Evolutionary conservation across 257 asterid species (phyloP).

Genomic region (Ajuga chamaepitys): DNA sequence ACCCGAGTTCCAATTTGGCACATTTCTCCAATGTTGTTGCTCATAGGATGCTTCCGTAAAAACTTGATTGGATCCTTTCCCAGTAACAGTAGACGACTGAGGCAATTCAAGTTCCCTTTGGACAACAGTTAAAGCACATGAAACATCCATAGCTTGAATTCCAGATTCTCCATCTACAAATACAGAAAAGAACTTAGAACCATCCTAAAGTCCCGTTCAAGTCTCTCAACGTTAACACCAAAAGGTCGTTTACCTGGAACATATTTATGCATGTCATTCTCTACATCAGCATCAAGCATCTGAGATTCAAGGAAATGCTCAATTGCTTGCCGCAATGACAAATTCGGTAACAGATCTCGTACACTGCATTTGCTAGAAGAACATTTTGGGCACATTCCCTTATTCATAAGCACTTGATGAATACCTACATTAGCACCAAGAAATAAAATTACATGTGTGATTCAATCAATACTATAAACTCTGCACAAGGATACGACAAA

Average conservation of each 20-base stretch:
- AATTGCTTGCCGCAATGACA: conserved; percentile 69
- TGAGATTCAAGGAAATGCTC: conserved; percentile 64
- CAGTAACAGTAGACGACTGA: conserved; percentile 69
- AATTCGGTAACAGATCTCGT: conserved; percentile 69
- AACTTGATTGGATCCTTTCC: conserved; percentile 68
- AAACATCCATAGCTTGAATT: conserved; percentile 53
- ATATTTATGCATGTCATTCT: conserved; percentile 44
- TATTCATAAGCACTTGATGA: conserved; percentile 46
- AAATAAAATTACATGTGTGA: not conserved
- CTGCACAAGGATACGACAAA: not conserved
- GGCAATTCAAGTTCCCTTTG: conserved; percentile 49
- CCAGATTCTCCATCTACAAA: conserved; percentile 90
- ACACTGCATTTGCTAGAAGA: conserved; percentile 57
- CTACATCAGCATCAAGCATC: conserved; percentile 40
- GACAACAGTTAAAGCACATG: conserved; percentile 38
- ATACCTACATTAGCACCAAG: conserved; percentile 51
- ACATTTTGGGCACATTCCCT: conserved; percentile 78
- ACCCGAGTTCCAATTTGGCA: conserved; percentile 21
- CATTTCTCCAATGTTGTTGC: conserved; percentile 23
- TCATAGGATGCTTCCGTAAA: conserved; percentile 24
- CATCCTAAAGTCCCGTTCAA: not conserved
- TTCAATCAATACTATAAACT: not conserved
- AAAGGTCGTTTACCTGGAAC: conserved; percentile 52
- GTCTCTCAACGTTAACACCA: conserved; percentile 1
- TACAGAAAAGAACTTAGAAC: conserved; percentile 7